Conservation (phyloP, 305 asterid species). For the Caryopteris hybrid region DNA sequence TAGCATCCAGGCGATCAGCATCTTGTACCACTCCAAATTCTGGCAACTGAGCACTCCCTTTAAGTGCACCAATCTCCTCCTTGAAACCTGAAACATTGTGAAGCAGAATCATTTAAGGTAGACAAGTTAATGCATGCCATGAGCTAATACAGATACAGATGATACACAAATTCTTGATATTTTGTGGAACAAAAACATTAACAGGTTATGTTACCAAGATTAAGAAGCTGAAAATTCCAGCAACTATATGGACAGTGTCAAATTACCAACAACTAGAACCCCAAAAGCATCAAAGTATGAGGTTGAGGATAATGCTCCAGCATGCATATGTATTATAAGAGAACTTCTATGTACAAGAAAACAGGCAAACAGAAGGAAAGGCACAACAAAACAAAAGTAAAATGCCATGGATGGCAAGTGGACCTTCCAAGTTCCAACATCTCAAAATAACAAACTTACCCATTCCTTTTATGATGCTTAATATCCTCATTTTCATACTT, state of each 20-base stretch:
- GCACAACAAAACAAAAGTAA: background rate
- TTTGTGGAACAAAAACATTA: too few species aligned
- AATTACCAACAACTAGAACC: too few species aligned
- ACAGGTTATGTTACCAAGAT: too few species aligned
- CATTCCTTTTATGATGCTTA: slow-evolving; percentile 79
- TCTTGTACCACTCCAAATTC: slow-evolving; percentile 95
- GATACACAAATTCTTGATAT: background rate
- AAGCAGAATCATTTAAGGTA: background rate
- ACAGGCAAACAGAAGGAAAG: background rate
- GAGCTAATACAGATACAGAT: background rate
- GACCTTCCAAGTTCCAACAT: background rate
- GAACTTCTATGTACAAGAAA: too few species aligned
- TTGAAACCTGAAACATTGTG: slow-evolving; percentile 58
- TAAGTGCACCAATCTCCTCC: slow-evolving; percentile 62
- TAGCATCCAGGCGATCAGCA: slow-evolving; percentile 98
- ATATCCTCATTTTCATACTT: slow-evolving; percentile 38
- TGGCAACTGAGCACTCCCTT: slow-evolving; percentile 30
- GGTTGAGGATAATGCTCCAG: too few species aligned
- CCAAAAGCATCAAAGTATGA: too few species aligned
- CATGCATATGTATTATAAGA: too few species aligned
- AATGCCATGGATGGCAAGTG: background rate
- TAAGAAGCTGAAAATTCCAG: too few species aligned
- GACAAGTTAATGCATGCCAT: background rate
- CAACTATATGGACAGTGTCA: too few species aligned
- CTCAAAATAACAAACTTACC: slow-evolving; percentile 35